Conservation (phyloP, 768 basidiomycete genomes). For the Phallus indusiatus region DNA sequence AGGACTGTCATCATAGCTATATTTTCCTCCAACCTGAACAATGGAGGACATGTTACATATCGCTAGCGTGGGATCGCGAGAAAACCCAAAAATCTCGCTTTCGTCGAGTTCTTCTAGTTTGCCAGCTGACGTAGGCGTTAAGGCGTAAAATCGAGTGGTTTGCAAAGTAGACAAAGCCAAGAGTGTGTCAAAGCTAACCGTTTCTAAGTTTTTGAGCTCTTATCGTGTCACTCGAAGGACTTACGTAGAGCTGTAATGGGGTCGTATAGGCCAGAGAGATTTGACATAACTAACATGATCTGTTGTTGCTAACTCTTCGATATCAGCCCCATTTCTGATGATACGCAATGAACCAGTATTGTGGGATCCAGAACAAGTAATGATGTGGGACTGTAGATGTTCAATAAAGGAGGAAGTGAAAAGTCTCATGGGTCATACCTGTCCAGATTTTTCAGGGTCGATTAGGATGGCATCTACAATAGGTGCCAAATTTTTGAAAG, state of each 20-base stretch:
- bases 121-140: constrained; percentile 11
- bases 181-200: constrained; percentile 33
- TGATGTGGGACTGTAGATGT: constrained; percentile 52
- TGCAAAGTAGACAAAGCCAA: constrained; percentile 1
- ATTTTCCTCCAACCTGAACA: neutral
- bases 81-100: neutral
- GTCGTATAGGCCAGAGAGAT: constrained; percentile 52
- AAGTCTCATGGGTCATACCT: constrained; percentile 30
- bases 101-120: constrained; percentile 13
- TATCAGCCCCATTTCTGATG: constrained; percentile 75
- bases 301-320: constrained; percentile 51
- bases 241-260: constrained; percentile 30
- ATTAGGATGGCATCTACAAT: constrained; percentile 73
- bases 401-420: neutral
- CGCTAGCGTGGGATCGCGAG: constrained; percentile 41
- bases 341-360: constrained; percentile 71
- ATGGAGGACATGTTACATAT: constrained; percentile 40
- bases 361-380: constrained; percentile 77
- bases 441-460: constrained; percentile 61
- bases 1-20: constrained; percentile 22
- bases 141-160: constrained; percentile 9
- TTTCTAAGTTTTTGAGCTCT: neutral
- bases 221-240: neutral
- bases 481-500: constrained; percentile 71
- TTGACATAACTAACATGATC: constrained; percentile 49